Conservation (phyloP, 495 filamentous ascomycete species). For the Penicillium dipodomyicola region DNA sequence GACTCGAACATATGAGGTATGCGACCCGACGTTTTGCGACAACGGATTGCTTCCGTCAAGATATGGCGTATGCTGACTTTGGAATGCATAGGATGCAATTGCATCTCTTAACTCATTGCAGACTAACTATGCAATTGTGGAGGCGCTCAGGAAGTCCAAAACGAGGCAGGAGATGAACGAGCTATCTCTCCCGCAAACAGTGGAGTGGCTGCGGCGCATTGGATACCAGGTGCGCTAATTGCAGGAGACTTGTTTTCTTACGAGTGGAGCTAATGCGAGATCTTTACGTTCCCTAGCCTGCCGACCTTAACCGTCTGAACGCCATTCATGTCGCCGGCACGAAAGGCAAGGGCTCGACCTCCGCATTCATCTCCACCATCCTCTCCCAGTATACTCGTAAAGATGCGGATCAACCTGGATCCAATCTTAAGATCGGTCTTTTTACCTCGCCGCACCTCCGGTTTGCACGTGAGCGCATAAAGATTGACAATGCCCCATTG, state of each 20-base stretch:
- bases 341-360: constrained; percentile 79
- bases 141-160: constrained; percentile 60
- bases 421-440: constrained; percentile 64
- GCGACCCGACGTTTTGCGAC: constrained; percentile 9
- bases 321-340: constrained; percentile 84
- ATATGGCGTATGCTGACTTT: constrained; percentile 11
- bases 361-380: constrained; percentile 54
- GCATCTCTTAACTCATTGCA: constrained; percentile 86
- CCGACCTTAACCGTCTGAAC: constrained; percentile 73
- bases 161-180: constrained; percentile 66
- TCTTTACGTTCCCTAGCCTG: constrained; percentile 46
- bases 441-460: constrained; percentile 89
- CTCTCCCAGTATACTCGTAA: constrained; percentile 55
- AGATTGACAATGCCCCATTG: constrained; percentile 73
- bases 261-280: constrained; percentile 13
- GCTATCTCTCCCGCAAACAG: constrained; percentile 69
- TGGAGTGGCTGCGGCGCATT: constrained; percentile 69
- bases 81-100: constrained; percentile 63
- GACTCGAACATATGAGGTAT: constrained; percentile 47
- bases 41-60: neutral
- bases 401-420: constrained; percentile 32
- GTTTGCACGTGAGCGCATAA: constrained; percentile 83
- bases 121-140: constrained; percentile 75
- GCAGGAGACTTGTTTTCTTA: neutral
- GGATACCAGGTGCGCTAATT: constrained; percentile 67